phyloP scores from a whole-genome alignment of 108 stramenopile genomes.

The Epithemia pelagica region DNA sequence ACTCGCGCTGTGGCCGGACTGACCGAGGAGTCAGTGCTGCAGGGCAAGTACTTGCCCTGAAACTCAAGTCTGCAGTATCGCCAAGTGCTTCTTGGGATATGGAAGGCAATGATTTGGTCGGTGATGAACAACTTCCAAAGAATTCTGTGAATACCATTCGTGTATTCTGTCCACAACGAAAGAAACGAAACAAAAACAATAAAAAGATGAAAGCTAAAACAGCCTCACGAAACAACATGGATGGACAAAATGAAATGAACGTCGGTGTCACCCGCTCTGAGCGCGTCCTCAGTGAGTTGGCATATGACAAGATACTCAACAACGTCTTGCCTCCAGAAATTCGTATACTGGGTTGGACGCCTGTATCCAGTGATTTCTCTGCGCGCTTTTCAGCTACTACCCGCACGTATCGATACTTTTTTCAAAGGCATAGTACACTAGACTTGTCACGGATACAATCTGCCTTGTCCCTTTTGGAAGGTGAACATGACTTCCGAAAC shows the following conservation, averaged over 20 bases:
- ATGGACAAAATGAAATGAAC: not conserved
- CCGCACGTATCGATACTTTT: conserved; percentile 95
- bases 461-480: conserved; percentile 69
- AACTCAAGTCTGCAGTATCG: conserved; percentile 73
- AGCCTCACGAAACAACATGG: not conserved
- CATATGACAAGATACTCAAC: conserved; percentile 93
- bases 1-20: conserved; percentile 95
- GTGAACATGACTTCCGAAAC: conserved; percentile 96
- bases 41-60: conserved; percentile 91
- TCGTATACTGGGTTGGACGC: conserved; percentile 91
- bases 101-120: conserved; percentile 20
- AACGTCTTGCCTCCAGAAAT: conserved; percentile 85
- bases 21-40: conserved; percentile 92
- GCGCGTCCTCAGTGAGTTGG: conserved; percentile 59
- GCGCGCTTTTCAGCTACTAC: conserved; percentile 85
- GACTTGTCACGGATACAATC: conserved; percentile 68
- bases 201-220: conserved; percentile 3
- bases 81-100: conserved; percentile 29
- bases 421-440: conserved; percentile 50
- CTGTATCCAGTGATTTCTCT: conserved; percentile 85
- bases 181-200: conserved; percentile 15
- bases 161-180: conserved; percentile 31
- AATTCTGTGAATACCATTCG: conserved; percentile 41
- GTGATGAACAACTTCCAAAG: conserved; percentile 53
- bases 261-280: not conserved